Conservation (phyloP, 2,329 filamentous ascomycete species). For the Byssochlamys sp. region DNA sequence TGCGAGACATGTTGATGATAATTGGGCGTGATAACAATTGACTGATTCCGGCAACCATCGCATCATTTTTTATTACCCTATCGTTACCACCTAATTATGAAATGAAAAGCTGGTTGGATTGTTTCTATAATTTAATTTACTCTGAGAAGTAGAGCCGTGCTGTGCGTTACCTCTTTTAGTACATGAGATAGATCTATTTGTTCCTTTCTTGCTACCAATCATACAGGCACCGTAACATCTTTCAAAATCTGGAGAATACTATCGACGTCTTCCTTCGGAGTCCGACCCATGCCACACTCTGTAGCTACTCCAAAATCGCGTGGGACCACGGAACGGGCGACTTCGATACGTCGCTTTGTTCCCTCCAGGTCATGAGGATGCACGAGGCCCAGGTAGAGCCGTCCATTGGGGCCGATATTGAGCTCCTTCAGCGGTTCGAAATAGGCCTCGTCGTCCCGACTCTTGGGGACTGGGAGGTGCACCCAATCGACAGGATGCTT, state of each 20-base stretch:
- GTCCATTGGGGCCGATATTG: slow-evolving; percentile 16
- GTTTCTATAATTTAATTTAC: too few species aligned
- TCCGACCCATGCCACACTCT: slow-evolving; percentile 30
- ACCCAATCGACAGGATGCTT: slow-evolving; percentile 30
- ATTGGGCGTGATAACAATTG: too few species aligned
- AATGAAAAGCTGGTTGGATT: too few species aligned
- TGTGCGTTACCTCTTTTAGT: too few species aligned
- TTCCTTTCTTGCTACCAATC: neutral
- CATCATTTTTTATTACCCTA: too few species aligned
- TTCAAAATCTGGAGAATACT: slow-evolving; percentile 1
- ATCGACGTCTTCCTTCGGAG: slow-evolving; percentile 11
- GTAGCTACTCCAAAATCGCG: slow-evolving; percentile 32
- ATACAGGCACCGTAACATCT: neutral
- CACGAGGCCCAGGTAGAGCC: slow-evolving; percentile 34
- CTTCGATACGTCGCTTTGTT: slow-evolving; percentile 28
- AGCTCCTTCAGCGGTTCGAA: slow-evolving; percentile 30
- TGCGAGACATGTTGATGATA: too few species aligned
- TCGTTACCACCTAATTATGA: too few species aligned
- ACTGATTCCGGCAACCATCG: too few species aligned
- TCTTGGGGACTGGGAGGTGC: slow-evolving; percentile 38
- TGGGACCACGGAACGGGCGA: slow-evolving; percentile 22
- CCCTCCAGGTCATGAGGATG: slow-evolving; percentile 31
- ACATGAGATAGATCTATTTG: too few species aligned
- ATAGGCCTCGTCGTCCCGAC: slow-evolving; percentile 27
- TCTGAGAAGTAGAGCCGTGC: too few species aligned